Evolutionary conservation across 2,329 filamentous ascomycete genomes (phyloP), one percentile per base, ranked within the genome.

Genomic region (Stachybotrys elegans): DNA sequence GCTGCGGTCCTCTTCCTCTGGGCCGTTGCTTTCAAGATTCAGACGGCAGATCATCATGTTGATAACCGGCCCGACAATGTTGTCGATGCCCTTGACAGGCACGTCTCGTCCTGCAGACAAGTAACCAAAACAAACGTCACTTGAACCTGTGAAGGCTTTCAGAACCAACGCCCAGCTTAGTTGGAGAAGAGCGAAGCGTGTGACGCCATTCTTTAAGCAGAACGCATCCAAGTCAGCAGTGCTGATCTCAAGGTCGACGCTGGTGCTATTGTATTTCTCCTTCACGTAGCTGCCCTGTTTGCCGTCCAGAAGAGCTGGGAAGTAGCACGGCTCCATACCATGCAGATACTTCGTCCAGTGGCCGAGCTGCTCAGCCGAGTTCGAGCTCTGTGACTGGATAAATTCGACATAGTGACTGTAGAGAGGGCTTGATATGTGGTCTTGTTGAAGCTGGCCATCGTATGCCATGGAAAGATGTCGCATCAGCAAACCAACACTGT

Each of bases 11-110:
- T 71, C 64, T 3, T 54, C 46, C 9, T 77, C 57, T 2, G 62
- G 44, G 36, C 63, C 43, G 48, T 59, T 43, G 39, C 58, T 44
- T 27, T 31, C 32, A 19, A 73, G 50, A 44, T 61, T 54, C 4
- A 77, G 60, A 6, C 70, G 67, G 46, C 69, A 76, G 37, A 75
- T 70, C 3, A 80, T 64, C 68, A 79, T 77, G 43, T 76, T 78
- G 46, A 79, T 73, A 39, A 78, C 73, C 9, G 69, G 65, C 0
- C 78, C 77, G 11, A 75, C 66, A 2, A 74, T 68, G 3, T 70
- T 62, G 3, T 71, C 63, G 11, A 79, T 70, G 1, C 68, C 66
- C 3, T 65, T 58, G 1, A 81, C 60, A 1, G 73, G 68, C 4
- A 71, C 65, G 47, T 80, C 76, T 13, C 78, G 65, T 2, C 77